A percentile compares a stretch with the other conserved stretches of the same genome.
Conservation (phyloP, 345 rosid species). For the Rhodamnia argentea region DNA sequence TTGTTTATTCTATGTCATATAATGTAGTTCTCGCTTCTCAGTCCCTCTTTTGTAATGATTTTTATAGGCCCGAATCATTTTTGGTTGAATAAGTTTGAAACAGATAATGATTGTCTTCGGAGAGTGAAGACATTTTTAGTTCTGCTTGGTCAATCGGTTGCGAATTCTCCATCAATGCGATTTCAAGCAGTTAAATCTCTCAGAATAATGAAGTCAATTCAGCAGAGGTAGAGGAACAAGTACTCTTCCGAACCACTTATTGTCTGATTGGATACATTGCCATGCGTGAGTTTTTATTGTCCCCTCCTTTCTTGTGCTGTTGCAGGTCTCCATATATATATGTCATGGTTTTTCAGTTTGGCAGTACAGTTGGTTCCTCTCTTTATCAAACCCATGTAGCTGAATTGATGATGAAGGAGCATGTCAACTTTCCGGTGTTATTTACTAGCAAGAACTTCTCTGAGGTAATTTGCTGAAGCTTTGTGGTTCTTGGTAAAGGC, state of each 20-base stretch:
- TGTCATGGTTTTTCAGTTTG: conserved; percentile 49
- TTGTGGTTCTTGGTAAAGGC: neutral
- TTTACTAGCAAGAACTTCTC: conserved; percentile 41
- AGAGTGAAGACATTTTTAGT: conserved; percentile 38
- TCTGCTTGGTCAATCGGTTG: conserved; percentile 42
- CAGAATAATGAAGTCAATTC: conserved; percentile 60
- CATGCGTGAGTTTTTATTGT: neutral
- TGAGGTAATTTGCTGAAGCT: conserved; percentile 25
- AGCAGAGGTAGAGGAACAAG: conserved; percentile 47
- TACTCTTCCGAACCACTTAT: neutral
- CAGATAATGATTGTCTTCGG: conserved; percentile 23
- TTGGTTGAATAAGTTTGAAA: conserved; percentile 60
- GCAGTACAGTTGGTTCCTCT: conserved; percentile 26
- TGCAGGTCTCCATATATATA: conserved; percentile 54
- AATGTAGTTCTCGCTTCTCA: neutral
- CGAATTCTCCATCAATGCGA: conserved; percentile 14
- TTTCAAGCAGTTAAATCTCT: conserved; percentile 19
- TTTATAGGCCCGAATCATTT: conserved; percentile 54
- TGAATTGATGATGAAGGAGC: conserved; percentile 54
- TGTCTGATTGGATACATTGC: neutral
- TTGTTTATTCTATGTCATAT: neutral
- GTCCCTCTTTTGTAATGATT: neutral
- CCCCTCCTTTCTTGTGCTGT: neutral
- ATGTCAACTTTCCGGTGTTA: conserved; percentile 65
- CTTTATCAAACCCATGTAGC: conserved; percentile 33